phyloP scores from a whole-genome alignment of 306 rosid genomes.

The Mimosa bimucronata region DNA sequence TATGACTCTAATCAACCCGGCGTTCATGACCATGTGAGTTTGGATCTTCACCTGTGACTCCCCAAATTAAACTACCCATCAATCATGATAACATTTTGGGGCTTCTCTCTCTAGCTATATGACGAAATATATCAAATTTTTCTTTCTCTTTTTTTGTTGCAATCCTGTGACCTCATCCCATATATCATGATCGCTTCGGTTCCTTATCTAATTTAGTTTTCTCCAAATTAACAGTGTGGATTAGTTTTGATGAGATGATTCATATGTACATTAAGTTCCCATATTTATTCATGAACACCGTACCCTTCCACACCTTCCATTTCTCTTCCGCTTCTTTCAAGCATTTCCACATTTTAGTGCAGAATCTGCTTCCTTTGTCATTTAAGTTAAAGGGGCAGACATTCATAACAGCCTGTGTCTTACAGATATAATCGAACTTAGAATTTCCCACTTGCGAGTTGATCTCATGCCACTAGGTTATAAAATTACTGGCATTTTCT shows the following conservation, averaged over 20 bases:
- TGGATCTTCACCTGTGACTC: slow-evolving; percentile 86
- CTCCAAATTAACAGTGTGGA: neutral
- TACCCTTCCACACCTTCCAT: too few species aligned
- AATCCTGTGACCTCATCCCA: slow-evolving; percentile 1
- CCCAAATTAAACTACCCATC: too few species aligned
- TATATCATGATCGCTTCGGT: neutral
- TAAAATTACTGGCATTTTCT: too few species aligned
- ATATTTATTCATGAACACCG: neutral
- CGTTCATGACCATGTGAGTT: slow-evolving; percentile 74
- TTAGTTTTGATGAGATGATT: neutral
- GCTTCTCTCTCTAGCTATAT: neutral
- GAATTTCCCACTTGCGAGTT: slow-evolving; percentile 34
- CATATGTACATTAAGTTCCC: neutral
- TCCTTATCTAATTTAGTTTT: neutral
- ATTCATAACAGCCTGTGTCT: too few species aligned
- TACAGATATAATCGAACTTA: too few species aligned
- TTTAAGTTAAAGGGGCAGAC: too few species aligned
- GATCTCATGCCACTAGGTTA: too few species aligned
- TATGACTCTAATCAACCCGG: slow-evolving; percentile 52
- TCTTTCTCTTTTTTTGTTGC: neutral
- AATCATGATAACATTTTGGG: neutral
- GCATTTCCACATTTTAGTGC: neutral
- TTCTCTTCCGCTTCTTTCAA: slow-evolving; percentile 13
- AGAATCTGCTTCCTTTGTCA: neutral
- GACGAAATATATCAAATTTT: slow-evolving; percentile 11